phyloP scores from a whole-genome alignment of 2,329 filamentous ascomycete species.

The Cladosporium sp. region DNA sequence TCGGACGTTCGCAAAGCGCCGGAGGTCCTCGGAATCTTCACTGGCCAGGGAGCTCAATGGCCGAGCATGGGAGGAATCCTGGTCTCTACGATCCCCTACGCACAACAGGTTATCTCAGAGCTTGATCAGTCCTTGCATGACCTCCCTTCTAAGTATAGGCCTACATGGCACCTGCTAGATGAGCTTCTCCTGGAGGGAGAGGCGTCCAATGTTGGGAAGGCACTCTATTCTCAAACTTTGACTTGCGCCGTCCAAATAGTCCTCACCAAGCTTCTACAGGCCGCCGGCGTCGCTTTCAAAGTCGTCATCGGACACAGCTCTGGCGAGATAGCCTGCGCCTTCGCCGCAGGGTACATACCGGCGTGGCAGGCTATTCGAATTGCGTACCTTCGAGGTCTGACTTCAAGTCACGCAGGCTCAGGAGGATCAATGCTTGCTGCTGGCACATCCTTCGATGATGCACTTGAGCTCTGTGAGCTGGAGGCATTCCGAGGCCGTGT shows the following conservation, averaged over 20 bases:
- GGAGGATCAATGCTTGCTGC: not conserved
- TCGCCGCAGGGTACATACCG: conserved; percentile 24
- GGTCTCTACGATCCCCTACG: not conserved
- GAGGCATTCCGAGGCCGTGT: conserved; percentile 15
- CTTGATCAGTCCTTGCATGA: not conserved
- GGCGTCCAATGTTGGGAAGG: not conserved
- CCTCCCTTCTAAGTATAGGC: not conserved
- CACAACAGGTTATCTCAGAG: not conserved
- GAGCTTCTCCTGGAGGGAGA: not conserved
- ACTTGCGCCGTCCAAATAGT: conserved; percentile 57
- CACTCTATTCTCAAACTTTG: conserved; percentile 37
- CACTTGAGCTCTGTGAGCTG: conserved; percentile 13
- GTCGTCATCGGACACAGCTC: conserved; percentile 34
- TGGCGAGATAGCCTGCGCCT: conserved; percentile 37
- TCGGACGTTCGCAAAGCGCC: no score
- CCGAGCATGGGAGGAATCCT: conserved; percentile 27
- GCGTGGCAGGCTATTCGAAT: not conserved
- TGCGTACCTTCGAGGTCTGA: not conserved
- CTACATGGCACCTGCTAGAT: not conserved
- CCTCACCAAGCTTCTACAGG: conserved; percentile 42
- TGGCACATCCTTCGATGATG: not conserved
- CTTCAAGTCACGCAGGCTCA: not conserved
- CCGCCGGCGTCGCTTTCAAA: conserved; percentile 20
- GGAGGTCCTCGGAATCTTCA: conserved; percentile 16
- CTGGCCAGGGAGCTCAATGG: conserved; percentile 28